Conservation (phyloP, 73 alveolate genomes). For the Tetrahymena elliotti region DNA sequence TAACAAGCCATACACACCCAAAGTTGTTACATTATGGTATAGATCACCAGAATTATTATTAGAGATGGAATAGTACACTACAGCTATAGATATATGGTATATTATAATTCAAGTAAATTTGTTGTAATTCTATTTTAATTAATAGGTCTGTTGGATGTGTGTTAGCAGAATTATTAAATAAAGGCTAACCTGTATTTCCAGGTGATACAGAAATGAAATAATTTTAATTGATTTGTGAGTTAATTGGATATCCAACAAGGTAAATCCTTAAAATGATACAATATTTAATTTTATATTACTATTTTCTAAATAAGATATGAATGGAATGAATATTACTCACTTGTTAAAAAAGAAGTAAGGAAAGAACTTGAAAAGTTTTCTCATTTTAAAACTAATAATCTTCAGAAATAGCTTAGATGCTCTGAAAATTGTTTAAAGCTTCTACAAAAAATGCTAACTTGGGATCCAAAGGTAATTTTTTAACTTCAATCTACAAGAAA, state of each 20-base stretch:
- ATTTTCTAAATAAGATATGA: neutral
- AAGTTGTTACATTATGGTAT: constrained; percentile 80
- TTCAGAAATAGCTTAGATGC: neutral
- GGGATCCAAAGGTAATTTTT: constrained; percentile 36
- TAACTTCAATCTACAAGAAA: too few species aligned
- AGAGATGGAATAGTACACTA: constrained; percentile 44
- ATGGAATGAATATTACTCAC: constrained; percentile 28
- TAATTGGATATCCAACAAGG: constrained; percentile 33
- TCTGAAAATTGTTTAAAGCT: constrained; percentile 19
- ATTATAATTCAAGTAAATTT: constrained; percentile 37
- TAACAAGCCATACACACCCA: constrained; percentile 55
- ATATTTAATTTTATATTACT: neutral
- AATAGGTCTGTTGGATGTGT: constrained; percentile 39
- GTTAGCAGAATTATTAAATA: constrained; percentile 36
- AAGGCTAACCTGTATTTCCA: constrained; percentile 22
- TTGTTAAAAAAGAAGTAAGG: constrained; percentile 13
- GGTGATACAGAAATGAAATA: constrained; percentile 32
- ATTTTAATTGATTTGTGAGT: constrained; percentile 25
- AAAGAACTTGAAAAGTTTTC: constrained; percentile 35
- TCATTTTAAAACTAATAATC: neutral
- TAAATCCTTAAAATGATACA: neutral
- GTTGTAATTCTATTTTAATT: neutral
- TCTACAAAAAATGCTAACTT: constrained; percentile 14
- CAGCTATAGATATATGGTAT: constrained; percentile 71
- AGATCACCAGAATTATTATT: constrained; percentile 80